A percentile compares a stretch with the other conserved stretches of the same genome.
phyloP scores from a whole-genome alignment of 805 yeast genomes.

The Metschnikowia baotianmanensis region DNA sequence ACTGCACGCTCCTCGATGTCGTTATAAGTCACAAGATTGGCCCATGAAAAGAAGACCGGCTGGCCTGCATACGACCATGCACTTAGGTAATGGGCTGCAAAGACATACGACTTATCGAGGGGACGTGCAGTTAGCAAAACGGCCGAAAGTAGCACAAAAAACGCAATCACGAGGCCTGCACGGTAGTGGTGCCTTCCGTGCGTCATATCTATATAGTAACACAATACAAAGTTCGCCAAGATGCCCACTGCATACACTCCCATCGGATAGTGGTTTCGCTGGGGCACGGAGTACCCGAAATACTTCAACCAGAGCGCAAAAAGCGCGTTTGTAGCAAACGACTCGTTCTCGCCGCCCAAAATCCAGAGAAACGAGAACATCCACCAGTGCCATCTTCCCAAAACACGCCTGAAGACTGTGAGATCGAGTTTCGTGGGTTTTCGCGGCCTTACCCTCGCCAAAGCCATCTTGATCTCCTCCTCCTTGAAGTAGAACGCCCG shows the following conservation, averaged over 20 bases:
- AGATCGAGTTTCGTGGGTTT: slow-evolving; percentile 12
- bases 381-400: slow-evolving; percentile 58
- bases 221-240: slow-evolving; percentile 42
- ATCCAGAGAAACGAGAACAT: slow-evolving; percentile 52
- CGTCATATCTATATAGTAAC: slow-evolving; percentile 43
- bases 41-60: slow-evolving; percentile 62
- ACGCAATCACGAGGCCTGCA: slow-evolving; percentile 45
- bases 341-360: slow-evolving; percentile 48
- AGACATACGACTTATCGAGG: slow-evolving; percentile 33
- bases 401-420: slow-evolving; percentile 36
- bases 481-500: slow-evolving; percentile 36
- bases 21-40: slow-evolving; percentile 54
- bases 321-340: slow-evolving; percentile 45
- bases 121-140: slow-evolving; percentile 48
- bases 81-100: slow-evolving; percentile 54
- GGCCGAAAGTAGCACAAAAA: slow-evolving; percentile 43
- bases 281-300: slow-evolving; percentile 40
- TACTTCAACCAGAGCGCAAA: slow-evolving; percentile 48
- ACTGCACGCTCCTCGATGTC: slow-evolving; percentile 65
- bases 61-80: slow-evolving; percentile 60
- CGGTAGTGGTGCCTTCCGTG: slow-evolving; percentile 42
- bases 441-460: slow-evolving; percentile 10
- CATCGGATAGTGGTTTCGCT: slow-evolving; percentile 53
- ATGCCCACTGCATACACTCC: slow-evolving; percentile 55
- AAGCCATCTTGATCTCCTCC: slow-evolving; percentile 19